Percentiles rank a stretch among this genome's conserved stretches.
Evolutionary conservation across 1,139 yeast genomes (phyloP).

Genomic region (Pichia sp.): DNA sequence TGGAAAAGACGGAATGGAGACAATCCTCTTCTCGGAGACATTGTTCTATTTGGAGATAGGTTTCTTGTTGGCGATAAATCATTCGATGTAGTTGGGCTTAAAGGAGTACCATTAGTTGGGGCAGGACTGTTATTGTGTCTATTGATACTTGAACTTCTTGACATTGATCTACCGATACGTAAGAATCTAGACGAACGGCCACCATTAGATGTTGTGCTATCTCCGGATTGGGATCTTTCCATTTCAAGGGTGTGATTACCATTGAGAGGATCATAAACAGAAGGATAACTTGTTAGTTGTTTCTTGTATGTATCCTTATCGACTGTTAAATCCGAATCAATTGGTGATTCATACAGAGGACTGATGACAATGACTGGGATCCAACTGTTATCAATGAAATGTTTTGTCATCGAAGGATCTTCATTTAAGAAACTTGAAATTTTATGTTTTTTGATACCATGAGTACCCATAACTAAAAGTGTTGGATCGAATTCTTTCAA

Average conservation of each 20-base stretch:
- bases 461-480: constrained; percentile 64
- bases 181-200: constrained; percentile 28
- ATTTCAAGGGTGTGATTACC: constrained; percentile 10
- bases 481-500: constrained; percentile 63
- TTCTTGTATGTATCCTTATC: constrained; percentile 10
- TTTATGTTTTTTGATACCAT: constrained; percentile 43
- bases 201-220: not conserved
- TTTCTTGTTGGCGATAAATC: constrained; percentile 16
- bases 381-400: constrained; percentile 63
- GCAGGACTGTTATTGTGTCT: constrained; percentile 7
- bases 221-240: constrained; percentile 13
- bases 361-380: constrained; percentile 70
- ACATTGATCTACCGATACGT: constrained; percentile 19
- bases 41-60: too few species aligned
- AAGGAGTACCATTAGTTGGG: not conserved
- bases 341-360: constrained; percentile 42
- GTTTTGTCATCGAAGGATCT: constrained; percentile 50
- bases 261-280: constrained; percentile 17
- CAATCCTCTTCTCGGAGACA: constrained; percentile 28
- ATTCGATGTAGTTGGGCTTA: constrained; percentile 9
- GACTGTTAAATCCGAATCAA: not conserved
- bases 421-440: constrained; percentile 45
- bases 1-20: constrained; percentile 28
- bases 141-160: constrained; percentile 21
- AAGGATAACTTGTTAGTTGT: constrained; percentile 15